Percentiles rank a stretch among this genome's conserved stretches.
Conservation (phyloP, 2,329 filamentous ascomycete genomes). For the Clonostachys byssicola region DNA sequence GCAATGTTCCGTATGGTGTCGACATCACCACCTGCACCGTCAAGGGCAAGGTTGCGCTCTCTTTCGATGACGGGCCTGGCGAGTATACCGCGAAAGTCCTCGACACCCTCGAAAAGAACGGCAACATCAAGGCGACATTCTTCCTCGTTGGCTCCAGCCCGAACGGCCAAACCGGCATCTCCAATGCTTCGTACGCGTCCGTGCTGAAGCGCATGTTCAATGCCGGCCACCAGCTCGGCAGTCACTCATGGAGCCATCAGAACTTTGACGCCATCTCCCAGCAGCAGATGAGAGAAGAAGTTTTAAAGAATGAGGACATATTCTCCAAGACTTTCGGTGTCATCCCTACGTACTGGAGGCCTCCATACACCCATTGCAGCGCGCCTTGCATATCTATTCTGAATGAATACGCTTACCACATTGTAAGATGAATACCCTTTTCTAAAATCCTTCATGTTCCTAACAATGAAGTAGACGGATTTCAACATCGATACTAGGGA, state of each 20-base stretch:
- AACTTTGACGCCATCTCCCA: conserved; percentile 31
- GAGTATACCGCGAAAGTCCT: conserved; percentile 34
- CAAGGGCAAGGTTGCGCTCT: conserved; percentile 33
- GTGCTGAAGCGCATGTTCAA: conserved; percentile 29
- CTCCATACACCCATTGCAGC: conserved; percentile 39
- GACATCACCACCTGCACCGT: conserved; percentile 13
- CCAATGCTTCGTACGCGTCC: conserved; percentile 21
- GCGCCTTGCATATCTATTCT: conserved; percentile 28
- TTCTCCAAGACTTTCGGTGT: conserved; percentile 33
- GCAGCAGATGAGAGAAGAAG: conserved; percentile 26
- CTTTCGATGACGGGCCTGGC: conserved; percentile 41
- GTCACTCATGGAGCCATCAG: conserved; percentile 41
- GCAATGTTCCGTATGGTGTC: neutral
- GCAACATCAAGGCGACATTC: conserved; percentile 28
- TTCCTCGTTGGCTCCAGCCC: conserved; percentile 36
- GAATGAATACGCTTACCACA: conserved; percentile 44
- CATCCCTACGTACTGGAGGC: conserved; percentile 36
- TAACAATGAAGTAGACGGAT: conserved; percentile 16
- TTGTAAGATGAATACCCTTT: conserved; percentile 20
- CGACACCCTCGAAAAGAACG: no score
- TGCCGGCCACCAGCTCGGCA: conserved; percentile 39
- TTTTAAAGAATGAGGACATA: conserved; percentile 39
- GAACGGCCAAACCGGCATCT: conserved; percentile 27
- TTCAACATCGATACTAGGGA: conserved; percentile 59
- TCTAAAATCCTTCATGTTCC: neutral